These are phyloP conservation scores for Chrysoporthe cubensis DNA, from an alignment of 2,329 filamentous ascomycete genomes.

Conservation along the genomic window DNA sequence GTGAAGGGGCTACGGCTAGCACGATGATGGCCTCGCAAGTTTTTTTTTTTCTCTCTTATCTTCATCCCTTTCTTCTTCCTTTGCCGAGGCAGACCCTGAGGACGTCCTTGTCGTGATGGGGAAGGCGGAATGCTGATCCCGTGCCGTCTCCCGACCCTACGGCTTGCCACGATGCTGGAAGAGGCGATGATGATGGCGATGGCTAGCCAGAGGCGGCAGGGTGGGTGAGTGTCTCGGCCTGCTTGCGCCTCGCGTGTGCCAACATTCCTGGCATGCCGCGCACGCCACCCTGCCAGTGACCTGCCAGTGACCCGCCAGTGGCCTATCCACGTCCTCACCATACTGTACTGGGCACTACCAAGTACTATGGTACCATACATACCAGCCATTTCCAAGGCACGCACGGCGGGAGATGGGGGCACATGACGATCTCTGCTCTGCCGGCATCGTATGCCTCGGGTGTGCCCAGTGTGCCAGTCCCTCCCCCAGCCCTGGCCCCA, in stretches of 20 bases:
- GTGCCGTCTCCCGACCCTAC: background rate
- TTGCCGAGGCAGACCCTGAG: no score
- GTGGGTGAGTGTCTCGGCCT: background rate
- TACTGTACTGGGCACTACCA: no score
- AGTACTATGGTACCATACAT: no score
- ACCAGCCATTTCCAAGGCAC: no score
- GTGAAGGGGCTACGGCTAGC: no score
- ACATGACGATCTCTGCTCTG: background rate
- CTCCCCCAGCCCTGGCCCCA: background rate
- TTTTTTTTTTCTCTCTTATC: no score
- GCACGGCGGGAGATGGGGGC: background rate
- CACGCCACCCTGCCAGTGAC: no score
- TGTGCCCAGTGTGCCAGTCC: no score
- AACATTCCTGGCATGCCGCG: background rate
- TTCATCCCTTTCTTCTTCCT: no score
- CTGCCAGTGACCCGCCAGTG: no score
- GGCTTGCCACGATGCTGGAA: background rate
- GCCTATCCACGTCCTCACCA: no score
- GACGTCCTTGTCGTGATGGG: background rate
- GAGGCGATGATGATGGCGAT: background rate
- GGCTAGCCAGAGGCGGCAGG: background rate
- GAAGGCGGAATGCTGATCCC: slow-evolving; percentile 6
- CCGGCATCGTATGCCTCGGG: background rate
- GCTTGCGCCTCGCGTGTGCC: background rate
- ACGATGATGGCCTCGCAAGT: no score